Evolutionary conservation across 2,329 filamentous ascomycete genomes (phyloP), one percentile per base, ranked within the genome.

Genomic region (Fusarium sp.): DNA sequence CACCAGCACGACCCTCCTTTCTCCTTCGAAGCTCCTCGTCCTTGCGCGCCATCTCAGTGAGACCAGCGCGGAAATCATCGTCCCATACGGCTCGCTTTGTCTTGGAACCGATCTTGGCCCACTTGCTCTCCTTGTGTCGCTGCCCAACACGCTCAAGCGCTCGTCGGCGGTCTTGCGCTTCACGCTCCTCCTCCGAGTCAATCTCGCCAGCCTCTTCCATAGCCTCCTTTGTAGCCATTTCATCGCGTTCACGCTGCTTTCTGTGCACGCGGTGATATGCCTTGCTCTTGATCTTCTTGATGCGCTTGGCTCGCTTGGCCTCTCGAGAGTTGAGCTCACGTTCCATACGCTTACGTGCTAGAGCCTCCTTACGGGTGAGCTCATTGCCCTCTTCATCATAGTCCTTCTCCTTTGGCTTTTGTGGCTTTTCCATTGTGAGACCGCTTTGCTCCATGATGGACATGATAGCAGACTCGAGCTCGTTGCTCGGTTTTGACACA

Each of bases 271-370:
- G 92, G 62, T 96, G 93, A 81, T 97, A 99, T 1, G 95, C 90
- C 82, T 98, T 99, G 81, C 94, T 97, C 87, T 99, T 99, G 85
- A 99, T 99, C 86, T 98, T 98, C 85, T 98, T 98, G 84, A 99
- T 94, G 30, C 96, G 92, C 84, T 95, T 97, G 13, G 95, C 90
- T 64, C 95, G 92, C 48, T 95, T 92, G 79, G 97, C 93, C 83
- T 98, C 96, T 17, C 95, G 89, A 77, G 97, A 98, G 74, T 96
- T 88, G 13, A 98, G 84, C 78, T 98, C 96, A 75, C 96, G 89
- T 72, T 94, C 91, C 81, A 91, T 91, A 18, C 96, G 91, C 64
- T 96, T 88, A 79, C 95, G 91, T 54, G 92, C 90, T 63, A 92
- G 88, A 30, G 94, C 88, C 54, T 92, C 92, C 79, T 91, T 92